These are phyloP conservation scores for Prunus salicina DNA, from an alignment of 306 rosid species.

Conservation along the genomic window DNA sequence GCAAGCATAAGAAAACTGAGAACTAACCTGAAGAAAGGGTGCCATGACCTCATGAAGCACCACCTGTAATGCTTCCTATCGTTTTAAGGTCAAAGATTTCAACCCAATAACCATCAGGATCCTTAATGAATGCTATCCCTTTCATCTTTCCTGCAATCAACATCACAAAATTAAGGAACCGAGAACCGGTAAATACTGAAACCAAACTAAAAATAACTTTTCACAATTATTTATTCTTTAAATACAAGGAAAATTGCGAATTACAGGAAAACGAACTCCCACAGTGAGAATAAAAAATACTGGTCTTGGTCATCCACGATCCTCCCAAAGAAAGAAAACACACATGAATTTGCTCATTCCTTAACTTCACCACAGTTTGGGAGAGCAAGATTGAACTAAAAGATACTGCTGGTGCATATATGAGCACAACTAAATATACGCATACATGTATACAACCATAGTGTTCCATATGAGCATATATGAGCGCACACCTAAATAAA, in stretches of 20 bases:
- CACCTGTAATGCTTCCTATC: slow-evolving; percentile 39
- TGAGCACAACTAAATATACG: background rate
- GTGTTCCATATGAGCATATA: too few species aligned
- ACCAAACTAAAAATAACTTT: background rate
- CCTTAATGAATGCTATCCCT: slow-evolving; percentile 88
- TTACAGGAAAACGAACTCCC: too few species aligned
- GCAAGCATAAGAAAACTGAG: background rate
- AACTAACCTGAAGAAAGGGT: slow-evolving; percentile 31
- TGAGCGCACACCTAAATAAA: too few species aligned
- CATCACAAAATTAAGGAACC: background rate
- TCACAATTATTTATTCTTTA: background rate
- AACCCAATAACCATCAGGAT: slow-evolving; percentile 97
- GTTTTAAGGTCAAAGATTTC: slow-evolving; percentile 80
- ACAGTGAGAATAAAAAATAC: background rate
- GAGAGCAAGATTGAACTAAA: background rate
- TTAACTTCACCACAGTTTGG: background rate
- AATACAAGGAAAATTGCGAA: background rate
- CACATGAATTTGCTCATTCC: background rate
- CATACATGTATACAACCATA: too few species aligned
- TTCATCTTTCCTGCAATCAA: slow-evolving; percentile 79
- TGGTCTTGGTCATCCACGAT: background rate
- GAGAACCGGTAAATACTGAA: background rate
- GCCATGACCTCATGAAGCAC: slow-evolving; percentile 34
- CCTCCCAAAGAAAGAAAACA: background rate
- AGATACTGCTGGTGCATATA: background rate